A percentile compares a stretch with the other conserved stretches of the same genome.
Conservation (phyloP, 306 rosid genomes). For the Herpetospermum pedunculosum region DNA sequence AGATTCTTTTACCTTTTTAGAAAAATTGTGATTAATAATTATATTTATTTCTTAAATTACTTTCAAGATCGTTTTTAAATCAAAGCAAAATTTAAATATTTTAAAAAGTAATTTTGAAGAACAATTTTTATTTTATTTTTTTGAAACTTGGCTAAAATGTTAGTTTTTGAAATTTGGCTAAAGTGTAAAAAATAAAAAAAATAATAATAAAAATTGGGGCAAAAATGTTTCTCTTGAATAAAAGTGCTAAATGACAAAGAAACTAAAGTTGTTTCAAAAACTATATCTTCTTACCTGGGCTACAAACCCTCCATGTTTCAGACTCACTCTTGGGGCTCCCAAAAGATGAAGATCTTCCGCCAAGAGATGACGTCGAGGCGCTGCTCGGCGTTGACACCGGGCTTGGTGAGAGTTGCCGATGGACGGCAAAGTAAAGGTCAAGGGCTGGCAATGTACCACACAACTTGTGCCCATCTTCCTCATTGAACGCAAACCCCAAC, state of each 20-base stretch:
- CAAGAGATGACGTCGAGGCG: constrained; percentile 32
- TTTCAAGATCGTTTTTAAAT: no score
- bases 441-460: constrained; percentile 84
- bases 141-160: no score
- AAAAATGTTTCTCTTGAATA: neutral
- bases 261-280: neutral
- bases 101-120: no score
- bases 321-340: constrained; percentile 38
- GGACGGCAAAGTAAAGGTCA: constrained; percentile 82
- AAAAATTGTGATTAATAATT: no score
- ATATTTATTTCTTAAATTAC: no score
- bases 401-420: constrained; percentile 43
- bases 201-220: no score
- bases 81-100: no score
- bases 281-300: constrained; percentile 40
- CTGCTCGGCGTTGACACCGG: constrained; percentile 51
- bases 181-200: neutral
- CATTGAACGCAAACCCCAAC: constrained; percentile 86
- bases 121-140: no score
- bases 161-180: neutral
- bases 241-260: neutral
- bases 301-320: constrained; percentile 75
- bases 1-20: no score
- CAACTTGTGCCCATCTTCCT: constrained; percentile 64
- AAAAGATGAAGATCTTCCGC: constrained; percentile 32